Evolutionary conservation across 1,139 yeast species (phyloP), one percentile per base, ranked within the genome.

Genomic region (Hansenula sp.): DNA sequence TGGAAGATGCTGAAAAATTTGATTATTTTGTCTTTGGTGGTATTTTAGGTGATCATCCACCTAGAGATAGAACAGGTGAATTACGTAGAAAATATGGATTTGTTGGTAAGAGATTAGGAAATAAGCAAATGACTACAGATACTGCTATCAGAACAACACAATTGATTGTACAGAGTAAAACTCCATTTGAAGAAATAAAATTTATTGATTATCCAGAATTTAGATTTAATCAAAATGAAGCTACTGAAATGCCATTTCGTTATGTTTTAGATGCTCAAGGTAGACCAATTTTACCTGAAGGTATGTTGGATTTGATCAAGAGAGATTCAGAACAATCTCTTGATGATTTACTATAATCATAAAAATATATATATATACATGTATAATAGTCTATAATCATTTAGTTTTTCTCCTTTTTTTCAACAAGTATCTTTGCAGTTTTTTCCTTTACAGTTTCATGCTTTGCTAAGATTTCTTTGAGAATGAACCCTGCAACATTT

Each of bases 181-280:
- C 54, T 18, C 55, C 59, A 20, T 83, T 92, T 51, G 84, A 83
- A 44, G 75, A 84, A 37, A 87, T 92, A 45, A 75, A 77, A 43
- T 90, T 87, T 60, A 78, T 90, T 46, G 97, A 92, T 61, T 89
- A 87, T 59, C 98, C 98, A 3, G 97, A 90, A 63, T 83, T 92
- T 51, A 77, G 88, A 59, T 90, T 86, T 67, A 83, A 72, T 65
- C 83, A 82, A 61, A 79, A 85, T 57, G 97, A 92, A 62, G 85
- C 95, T 7, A 89, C 96, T 0, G 97, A 92, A 60, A 92, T 92
- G 98, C 98, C 98, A 3, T 92, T 92, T 67, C 73, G 97, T 58
- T 92, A 92, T 56, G 83, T 92, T 25, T 66, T 81, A 42, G 82
- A 81, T 50, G 68, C 64, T 4, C 55, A 73, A 2, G 79, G 78